Conservation (phyloP, 148 eudicot species). For the Amaranthus palmeri region DNA sequence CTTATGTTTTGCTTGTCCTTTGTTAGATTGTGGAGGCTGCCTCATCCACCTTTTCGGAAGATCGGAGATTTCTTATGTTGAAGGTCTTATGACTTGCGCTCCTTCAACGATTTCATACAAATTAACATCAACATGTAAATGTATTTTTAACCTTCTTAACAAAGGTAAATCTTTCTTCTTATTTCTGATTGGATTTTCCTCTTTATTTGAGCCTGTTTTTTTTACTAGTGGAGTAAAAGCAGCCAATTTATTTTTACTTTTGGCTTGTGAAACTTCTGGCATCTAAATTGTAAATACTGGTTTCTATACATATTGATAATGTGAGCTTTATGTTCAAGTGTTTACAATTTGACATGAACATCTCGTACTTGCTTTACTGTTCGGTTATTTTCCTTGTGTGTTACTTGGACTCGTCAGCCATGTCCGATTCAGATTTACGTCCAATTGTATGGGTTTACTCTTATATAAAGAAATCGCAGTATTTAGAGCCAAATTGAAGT, state of each 20-base stretch:
- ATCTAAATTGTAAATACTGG: constrained; percentile 1
- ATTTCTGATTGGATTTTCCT: not conserved
- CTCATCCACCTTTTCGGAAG: constrained; percentile 9
- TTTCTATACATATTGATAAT: constrained; percentile 7
- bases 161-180: constrained; percentile 12
- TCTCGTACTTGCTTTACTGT: not conserved
- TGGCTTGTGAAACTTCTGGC: constrained; percentile 20
- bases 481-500: not conserved
- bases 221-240: constrained; percentile 3
- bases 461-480: too few species aligned
- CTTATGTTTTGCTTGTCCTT: not conserved
- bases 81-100: constrained; percentile 21
- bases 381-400: constrained; percentile 1
- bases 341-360: not conserved
- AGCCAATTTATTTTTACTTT: constrained; percentile 24
- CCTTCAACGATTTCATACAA: not conserved
- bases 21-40: constrained; percentile 25
- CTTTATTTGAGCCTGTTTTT: not conserved
- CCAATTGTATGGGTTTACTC: too few species aligned
- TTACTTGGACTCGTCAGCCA: too few species aligned
- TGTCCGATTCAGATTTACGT: too few species aligned
- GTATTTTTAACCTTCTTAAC: constrained; percentile 3
- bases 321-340: not conserved
- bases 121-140: constrained; percentile 18
- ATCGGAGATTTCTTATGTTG: constrained; percentile 27